Evolutionary conservation across 1,284 basidiomycete species (phyloP), one percentile per base, ranked within the genome.

Genomic region (Ganoderma sinense): DNA sequence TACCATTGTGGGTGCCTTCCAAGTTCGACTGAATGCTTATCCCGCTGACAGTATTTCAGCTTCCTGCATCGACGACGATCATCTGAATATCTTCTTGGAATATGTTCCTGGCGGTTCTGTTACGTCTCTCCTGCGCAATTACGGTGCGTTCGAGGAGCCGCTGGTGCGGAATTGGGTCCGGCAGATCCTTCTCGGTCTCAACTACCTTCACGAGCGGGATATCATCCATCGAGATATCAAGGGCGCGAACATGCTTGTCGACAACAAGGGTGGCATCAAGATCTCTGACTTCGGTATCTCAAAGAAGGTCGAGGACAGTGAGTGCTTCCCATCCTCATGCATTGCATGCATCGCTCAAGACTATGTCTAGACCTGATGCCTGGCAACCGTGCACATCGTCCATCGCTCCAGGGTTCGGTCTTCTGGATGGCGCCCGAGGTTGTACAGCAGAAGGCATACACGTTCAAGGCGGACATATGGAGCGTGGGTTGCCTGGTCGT

Each of bases 351-450:
- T 33, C n/a, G 18, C 20, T 56, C 58, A 65, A 29, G 29, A 20
- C 33, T 51, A 23, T 69, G 14, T 39, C n/a, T 72, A 97, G 95
- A 92, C 80, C 85, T 97, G 13, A 82, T 95, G 68, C 88, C 89
- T n/a, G 90, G 90, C 3, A 90, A 92, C 72, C 91, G 93, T 39
- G 88, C 91, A 39, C 93, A 98, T 79, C 87, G 97, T 4, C 95
- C 96, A 0, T 98, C 97, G 1, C 82, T 99, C 23, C 97, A 99
- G 81, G 97, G 97, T 0, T 97, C 96, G 0, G 97, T 98, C 20
- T 99, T 98, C 82, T 99, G 97, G 97, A 98, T 98, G 97, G 97
- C 97, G 0, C 97, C 97, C 0, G 98, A 99, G 80, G 97, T 98
- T 18, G 97, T 99, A 70, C 97, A 98, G 80, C 97, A 99, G 82